A percentile compares a stretch with the other conserved stretches of the same genome.
Conservation (phyloP, 805 yeast species). For the Metschnikowia hibisci region DNA sequence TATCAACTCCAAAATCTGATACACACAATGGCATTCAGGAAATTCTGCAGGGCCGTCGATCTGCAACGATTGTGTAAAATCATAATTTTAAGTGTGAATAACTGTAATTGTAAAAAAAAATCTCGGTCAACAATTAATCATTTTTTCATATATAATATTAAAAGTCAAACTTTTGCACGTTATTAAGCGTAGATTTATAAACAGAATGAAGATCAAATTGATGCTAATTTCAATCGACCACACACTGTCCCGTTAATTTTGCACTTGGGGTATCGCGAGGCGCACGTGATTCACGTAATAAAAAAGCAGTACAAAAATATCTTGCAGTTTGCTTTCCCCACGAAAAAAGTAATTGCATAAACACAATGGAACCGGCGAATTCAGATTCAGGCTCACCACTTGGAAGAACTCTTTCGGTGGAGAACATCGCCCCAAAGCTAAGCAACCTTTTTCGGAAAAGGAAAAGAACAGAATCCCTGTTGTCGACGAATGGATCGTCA, state of each 20-base stretch:
- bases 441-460: slow-evolving; percentile 25
- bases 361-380: slow-evolving; percentile 8
- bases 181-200: no score
- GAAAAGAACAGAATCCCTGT: slow-evolving; percentile 16
- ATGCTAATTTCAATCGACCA: neutral
- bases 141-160: no score
- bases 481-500: slow-evolving; percentile 8
- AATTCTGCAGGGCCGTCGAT: no score
- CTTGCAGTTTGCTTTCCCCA: neutral
- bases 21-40: no score
- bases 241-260: neutral
- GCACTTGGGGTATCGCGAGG: slow-evolving; percentile 4
- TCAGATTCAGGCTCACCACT: slow-evolving; percentile 17
- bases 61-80: no score
- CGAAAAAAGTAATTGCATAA: neutral
- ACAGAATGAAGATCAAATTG: no score
- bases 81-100: no score
- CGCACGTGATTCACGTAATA: slow-evolving; percentile 5
- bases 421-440: slow-evolving; percentile 36
- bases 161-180: no score
- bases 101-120: no score
- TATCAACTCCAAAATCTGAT: no score
- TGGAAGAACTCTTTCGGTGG: slow-evolving; percentile 38
- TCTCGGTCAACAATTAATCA: no score
- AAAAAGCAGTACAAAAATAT: slow-evolving; percentile 5